phyloP scores from a whole-genome alignment of 1,284 basidiomycete genomes.

The Athelia psychrophila region DNA sequence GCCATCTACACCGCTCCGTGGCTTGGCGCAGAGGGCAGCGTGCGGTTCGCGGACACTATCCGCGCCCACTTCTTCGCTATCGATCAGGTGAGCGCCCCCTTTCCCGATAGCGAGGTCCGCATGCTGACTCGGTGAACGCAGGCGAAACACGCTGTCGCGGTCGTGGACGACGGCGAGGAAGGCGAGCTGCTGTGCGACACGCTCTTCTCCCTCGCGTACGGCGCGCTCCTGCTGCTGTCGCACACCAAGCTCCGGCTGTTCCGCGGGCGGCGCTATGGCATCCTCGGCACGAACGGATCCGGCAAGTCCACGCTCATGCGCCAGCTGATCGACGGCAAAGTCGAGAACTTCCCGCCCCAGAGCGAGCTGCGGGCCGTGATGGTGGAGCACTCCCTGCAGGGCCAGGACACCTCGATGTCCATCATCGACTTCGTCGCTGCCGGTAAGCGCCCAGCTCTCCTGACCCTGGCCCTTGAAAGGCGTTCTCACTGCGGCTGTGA shows the following conservation, averaged over 20 bases:
- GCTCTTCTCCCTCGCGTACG: constrained; percentile 96
- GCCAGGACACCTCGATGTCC: constrained; percentile 80
- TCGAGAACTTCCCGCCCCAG: constrained; percentile 94
- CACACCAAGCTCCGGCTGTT: constrained; percentile 92
- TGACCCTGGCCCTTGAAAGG: constrained; percentile 2
- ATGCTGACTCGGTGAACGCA: constrained; percentile 24
- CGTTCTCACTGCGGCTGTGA: constrained; percentile 6
- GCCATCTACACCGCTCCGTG: constrained; percentile 72
- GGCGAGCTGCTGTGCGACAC: constrained; percentile 90
- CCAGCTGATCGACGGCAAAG: constrained; percentile 92
- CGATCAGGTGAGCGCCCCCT: constrained; percentile 50
- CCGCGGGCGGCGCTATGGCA: constrained; percentile 92
- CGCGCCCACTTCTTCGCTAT: constrained; percentile 75
- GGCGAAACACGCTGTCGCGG: constrained; percentile 49
- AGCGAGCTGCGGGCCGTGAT: constrained; percentile 87
- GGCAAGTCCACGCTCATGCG: constrained; percentile 98
- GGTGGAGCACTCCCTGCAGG: constrained; percentile 96
- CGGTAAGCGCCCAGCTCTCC: constrained; percentile 42
- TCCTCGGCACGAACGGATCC: constrained; percentile 93
- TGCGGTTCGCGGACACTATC: constrained; percentile 59
- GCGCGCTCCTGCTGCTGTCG: constrained; percentile 91
- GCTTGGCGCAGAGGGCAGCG: constrained; percentile 48
- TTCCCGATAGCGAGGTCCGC: constrained; percentile 2
- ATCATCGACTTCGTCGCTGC: constrained; percentile 89
- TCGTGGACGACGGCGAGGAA: constrained; percentile 59